Evolutionary conservation across 1,284 basidiomycete genomes (phyloP).

Genomic region (Puccinia brachypodii): DNA sequence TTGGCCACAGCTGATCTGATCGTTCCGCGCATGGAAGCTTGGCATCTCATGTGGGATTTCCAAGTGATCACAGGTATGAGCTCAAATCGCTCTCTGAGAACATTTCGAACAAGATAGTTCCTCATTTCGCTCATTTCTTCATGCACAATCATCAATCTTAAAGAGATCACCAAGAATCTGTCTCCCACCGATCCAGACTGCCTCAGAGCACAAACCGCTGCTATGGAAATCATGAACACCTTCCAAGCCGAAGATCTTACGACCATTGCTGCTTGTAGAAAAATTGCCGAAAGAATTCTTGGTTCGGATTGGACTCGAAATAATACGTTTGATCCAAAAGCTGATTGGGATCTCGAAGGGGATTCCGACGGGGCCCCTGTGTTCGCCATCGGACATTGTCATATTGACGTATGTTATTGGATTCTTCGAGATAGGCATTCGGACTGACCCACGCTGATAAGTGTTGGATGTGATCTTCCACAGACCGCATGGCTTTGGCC

Average conservation of each 20-base stretch:
- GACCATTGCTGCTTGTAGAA: slow-evolving; percentile 65
- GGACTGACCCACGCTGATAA: background rate
- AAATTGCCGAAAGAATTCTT: slow-evolving; percentile 76
- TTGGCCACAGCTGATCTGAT: slow-evolving; percentile 85
- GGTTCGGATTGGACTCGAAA: slow-evolving; percentile 78
- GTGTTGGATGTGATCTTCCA: background rate
- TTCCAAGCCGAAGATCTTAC: slow-evolving; percentile 54
- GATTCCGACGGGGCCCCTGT: slow-evolving; percentile 60
- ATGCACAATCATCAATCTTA: too few relatives aligned
- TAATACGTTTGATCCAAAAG: slow-evolving; percentile 69
- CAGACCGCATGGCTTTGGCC: slow-evolving; percentile 73
- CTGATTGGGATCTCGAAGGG: slow-evolving; percentile 61
- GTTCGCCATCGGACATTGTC: slow-evolving; percentile 44
- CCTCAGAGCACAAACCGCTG: slow-evolving; percentile 59
- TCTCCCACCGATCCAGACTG: slow-evolving; percentile 60
- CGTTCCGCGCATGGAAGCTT: slow-evolving; percentile 86
- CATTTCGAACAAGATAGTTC: slow-evolving; percentile 78
- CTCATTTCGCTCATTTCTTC: slow-evolving; percentile 62
- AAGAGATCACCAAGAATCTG: slow-evolving; percentile 88
- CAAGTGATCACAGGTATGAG: slow-evolving; percentile 8
- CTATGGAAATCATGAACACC: slow-evolving; percentile 55
- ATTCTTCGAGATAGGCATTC: slow-evolving; percentile 29
- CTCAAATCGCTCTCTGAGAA: slow-evolving; percentile 59
- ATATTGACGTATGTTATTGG: slow-evolving; percentile 62
- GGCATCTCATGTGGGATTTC: slow-evolving; percentile 83